A percentile compares a stretch with the other conserved stretches of the same genome.
Conservation (phyloP, 2,329 filamentous ascomycete species). For the Beauveria asiatica region DNA sequence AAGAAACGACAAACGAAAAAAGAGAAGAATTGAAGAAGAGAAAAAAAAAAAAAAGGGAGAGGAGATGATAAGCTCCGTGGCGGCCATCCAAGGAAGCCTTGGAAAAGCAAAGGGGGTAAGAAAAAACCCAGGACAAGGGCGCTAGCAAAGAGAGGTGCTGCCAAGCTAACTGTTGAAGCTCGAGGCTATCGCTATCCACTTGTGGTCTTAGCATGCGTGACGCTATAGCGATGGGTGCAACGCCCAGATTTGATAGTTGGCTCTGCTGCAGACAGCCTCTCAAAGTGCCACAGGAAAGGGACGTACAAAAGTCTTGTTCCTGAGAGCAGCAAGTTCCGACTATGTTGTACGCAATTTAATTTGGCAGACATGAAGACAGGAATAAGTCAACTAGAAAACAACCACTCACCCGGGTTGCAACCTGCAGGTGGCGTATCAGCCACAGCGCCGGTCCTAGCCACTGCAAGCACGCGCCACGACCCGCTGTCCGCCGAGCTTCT, state of each 20-base stretch:
- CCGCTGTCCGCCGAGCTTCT: background rate
- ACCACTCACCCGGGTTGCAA: background rate
- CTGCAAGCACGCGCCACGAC: background rate
- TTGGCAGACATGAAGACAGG: no score
- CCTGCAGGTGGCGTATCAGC: background rate
- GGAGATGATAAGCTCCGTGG: background rate
- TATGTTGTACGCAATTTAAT: no score
- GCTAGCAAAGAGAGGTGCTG: background rate
- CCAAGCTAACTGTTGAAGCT: background rate
- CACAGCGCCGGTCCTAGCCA: background rate
- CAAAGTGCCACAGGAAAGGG: no score
- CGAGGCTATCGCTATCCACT: slow-evolving; percentile 8
- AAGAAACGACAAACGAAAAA: background rate
- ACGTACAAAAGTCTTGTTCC: background rate
- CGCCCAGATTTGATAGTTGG: background rate
- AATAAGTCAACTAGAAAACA: background rate
- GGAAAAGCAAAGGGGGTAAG: background rate
- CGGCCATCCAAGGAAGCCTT: background rate
- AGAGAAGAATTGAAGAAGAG: background rate
- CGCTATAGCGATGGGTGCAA: background rate
- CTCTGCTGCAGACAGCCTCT: background rate
- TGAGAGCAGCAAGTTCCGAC: no score
- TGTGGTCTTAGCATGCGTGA: background rate
- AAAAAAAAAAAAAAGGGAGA: background rate
- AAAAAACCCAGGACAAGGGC: background rate